Evolutionary conservation across 1,284 basidiomycete genomes (phyloP).

Genomic region (Tylopilus sp.): DNA sequence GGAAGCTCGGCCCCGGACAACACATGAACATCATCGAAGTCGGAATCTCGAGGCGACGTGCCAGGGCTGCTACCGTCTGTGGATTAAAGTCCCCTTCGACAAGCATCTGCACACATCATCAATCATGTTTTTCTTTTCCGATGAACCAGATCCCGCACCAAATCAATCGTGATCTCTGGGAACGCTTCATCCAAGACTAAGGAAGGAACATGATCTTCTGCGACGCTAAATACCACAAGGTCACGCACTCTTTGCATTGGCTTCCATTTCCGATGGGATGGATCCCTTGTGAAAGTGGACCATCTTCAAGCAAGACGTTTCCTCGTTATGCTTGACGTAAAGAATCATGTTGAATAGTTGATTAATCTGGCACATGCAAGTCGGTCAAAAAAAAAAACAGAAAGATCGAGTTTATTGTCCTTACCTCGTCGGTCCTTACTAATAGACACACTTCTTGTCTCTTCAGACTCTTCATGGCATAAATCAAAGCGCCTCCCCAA

Average conservation of each 20-base stretch:
- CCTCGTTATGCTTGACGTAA: conserved; percentile 75
- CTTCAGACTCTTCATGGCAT: conserved; percentile 58
- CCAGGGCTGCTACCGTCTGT: conserved; percentile 38
- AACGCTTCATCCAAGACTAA: conserved; percentile 71
- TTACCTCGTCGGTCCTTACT: conserved; percentile 71
- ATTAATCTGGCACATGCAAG: conserved; percentile 61
- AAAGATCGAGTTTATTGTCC: conserved; percentile 11
- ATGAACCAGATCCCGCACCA: conserved; percentile 46
- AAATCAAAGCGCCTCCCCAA: conserved; percentile 54
- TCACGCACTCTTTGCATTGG: conserved; percentile 66
- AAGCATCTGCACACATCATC: conserved; percentile 54
- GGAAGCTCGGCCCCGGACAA: conserved; percentile 40
- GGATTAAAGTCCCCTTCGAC: conserved; percentile 58
- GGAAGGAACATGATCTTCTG: conserved; percentile 10
- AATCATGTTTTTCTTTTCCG: not conserved
- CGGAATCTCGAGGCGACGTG: conserved; percentile 40
- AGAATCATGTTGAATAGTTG: conserved; percentile 70
- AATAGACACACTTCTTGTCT: conserved; percentile 68
- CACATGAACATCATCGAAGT: conserved; percentile 49
- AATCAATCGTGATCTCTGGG: conserved; percentile 68
- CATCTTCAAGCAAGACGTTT: conserved; percentile 73
- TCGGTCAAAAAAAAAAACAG: conserved; percentile 4
- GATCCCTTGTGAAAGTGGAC: conserved; percentile 68
- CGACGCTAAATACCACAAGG: not conserved
- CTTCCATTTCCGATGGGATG: conserved; percentile 69